phyloP scores from a whole-genome alignment of 148 eudicot genomes.

The Rhododendron ovatum region DNA sequence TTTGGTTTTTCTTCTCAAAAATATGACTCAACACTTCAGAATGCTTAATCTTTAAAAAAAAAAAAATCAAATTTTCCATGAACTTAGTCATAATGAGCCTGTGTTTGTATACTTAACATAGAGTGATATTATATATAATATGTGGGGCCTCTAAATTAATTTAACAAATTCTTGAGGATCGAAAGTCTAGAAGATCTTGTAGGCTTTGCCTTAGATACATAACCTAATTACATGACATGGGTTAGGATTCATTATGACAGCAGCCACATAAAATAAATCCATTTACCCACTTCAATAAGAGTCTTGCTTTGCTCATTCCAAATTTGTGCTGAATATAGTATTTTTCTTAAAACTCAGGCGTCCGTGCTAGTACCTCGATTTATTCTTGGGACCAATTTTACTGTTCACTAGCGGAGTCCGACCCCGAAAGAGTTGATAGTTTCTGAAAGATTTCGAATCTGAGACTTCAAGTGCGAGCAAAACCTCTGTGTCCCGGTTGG shows the following conservation, averaged over 20 bases:
- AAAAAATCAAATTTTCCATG: no score
- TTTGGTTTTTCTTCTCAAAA: no score
- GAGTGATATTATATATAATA: no score
- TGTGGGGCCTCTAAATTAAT: not conserved
- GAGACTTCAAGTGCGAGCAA: no score
- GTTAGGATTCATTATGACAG: not conserved
- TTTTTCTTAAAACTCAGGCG: not conserved
- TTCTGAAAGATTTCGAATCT: no score
- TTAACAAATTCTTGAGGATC: not conserved
- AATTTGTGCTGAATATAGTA: not conserved
- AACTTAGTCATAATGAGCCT: no score
- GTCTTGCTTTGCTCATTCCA: not conserved
- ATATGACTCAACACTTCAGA: not conserved
- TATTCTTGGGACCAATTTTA: no score
- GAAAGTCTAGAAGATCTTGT: not conserved
- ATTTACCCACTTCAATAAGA: not conserved
- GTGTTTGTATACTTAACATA: no score
- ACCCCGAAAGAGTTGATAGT: no score
- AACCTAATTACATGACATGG: not conserved
- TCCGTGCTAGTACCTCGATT: not conserved
- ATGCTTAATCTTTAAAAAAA: not conserved
- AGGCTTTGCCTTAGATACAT: not conserved
- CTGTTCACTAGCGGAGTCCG: no score
- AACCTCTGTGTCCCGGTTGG: no score
- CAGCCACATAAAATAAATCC: not conserved